phyloP scores from a whole-genome alignment of 2,329 filamentous ascomycete genomes.

The Colletotrichum sp. region DNA sequence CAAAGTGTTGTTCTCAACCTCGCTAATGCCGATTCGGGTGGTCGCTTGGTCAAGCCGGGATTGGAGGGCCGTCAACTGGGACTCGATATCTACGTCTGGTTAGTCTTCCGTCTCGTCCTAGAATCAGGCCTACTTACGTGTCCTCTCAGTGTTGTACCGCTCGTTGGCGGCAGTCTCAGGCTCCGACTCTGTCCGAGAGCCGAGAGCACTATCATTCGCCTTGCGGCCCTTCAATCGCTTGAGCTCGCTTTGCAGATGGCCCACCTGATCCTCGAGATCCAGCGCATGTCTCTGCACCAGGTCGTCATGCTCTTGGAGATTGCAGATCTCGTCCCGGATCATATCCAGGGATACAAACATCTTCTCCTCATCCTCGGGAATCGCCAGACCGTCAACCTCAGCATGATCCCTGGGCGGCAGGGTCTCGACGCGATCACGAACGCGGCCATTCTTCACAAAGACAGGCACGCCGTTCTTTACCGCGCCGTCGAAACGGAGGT shows the following conservation, averaged over 20 bases:
- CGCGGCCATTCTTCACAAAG: constrained; percentile 58
- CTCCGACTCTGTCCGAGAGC: constrained; percentile 40
- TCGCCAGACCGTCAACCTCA: constrained; percentile 53
- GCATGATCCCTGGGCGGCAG: constrained; percentile 45
- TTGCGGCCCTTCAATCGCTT: constrained; percentile 47
- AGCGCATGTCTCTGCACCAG: constrained; percentile 60
- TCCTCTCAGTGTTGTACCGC: constrained; percentile 57
- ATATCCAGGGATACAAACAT: constrained; percentile 68
- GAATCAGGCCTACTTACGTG: constrained; percentile 47
- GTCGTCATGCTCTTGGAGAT: constrained; percentile 61
- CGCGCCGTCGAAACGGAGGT: constrained; percentile 54
- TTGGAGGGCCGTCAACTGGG: constrained; percentile 64
- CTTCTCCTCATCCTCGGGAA: constrained; percentile 59
- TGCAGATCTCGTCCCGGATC: constrained; percentile 62
- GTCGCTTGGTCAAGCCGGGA: constrained; percentile 66
- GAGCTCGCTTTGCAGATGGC: constrained; percentile 53
- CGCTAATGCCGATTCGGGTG: constrained; percentile 64
- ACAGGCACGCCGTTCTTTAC: constrained; percentile 59
- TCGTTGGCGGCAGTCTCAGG: constrained; percentile 47
- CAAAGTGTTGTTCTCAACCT: constrained; percentile 67
- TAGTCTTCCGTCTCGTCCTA: not conserved
- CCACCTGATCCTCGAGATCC: constrained; percentile 56
- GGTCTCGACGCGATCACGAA: constrained; percentile 46
- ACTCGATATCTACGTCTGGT: constrained; percentile 54
- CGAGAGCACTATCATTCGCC: constrained; percentile 40